Percentiles rank a stretch among this genome's conserved stretches.
Evolutionary conservation across 2,329 filamentous ascomycete species (phyloP).

Genomic region (Allantophomopsis lycopodina): DNA sequence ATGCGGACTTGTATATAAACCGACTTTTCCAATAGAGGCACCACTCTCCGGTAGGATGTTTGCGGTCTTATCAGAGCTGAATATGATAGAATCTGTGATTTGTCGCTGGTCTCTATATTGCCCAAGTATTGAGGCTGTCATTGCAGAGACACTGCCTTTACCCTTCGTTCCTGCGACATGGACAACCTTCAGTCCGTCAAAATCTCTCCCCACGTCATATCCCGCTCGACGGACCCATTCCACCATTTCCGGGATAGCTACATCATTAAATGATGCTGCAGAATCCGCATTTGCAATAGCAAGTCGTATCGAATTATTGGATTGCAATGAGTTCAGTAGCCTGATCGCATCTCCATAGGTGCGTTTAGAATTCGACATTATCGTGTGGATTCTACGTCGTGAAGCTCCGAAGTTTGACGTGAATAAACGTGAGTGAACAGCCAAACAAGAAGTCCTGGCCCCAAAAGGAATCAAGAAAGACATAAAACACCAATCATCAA

Average conservation of each 20-base stretch:
- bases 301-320: no score
- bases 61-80: no score
- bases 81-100: no score
- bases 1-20: slow-evolving; percentile 55
- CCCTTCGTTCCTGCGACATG: slow-evolving; percentile 62
- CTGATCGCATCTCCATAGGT: not conserved
- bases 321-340: not conserved
- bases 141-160: slow-evolving; percentile 59
- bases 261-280: no score
- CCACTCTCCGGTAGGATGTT: no score
- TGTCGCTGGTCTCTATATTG: slow-evolving; percentile 24
- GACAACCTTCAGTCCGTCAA: slow-evolving; percentile 46
- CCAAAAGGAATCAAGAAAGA: no score
- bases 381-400: no score
- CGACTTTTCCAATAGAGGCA: slow-evolving; percentile 20
- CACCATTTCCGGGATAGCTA: slow-evolving; percentile 63
- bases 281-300: not conserved
- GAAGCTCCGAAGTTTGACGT: no score
- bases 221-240: slow-evolving; percentile 66
- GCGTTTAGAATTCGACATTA: no score
- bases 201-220: slow-evolving; percentile 44
- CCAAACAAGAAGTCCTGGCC: no score
- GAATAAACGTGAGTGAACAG: no score
- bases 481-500: no score
- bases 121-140: slow-evolving; percentile 44